A percentile compares a stretch with the other conserved stretches of the same genome.
These are phyloP conservation scores for Colletotrichum karsti DNA, from an alignment of 2,329 filamentous ascomycete species.

Conservation along the genomic window DNA sequence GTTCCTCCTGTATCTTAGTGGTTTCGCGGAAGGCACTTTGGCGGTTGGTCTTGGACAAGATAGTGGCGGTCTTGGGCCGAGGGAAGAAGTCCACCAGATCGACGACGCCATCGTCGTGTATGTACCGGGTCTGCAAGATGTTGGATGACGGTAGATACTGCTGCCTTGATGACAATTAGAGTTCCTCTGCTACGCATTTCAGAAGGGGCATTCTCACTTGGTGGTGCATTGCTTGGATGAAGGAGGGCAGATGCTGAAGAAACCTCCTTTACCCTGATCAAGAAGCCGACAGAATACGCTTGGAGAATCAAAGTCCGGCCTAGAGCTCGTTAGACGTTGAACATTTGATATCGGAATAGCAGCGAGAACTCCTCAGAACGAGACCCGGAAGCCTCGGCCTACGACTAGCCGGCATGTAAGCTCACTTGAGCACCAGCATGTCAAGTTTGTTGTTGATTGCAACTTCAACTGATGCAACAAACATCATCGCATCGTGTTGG, in stretches of 20 bases:
- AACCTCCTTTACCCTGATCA: conserved; percentile 78
- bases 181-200: too few species aligned
- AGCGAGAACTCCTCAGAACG: too few species aligned
- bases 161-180: conserved; percentile 49
- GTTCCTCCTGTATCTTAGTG: conserved; percentile 62
- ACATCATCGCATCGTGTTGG: too few species aligned
- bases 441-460: too few species aligned
- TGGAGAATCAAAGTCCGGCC: conserved; percentile 82
- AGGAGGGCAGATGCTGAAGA: conserved; percentile 73
- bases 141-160: conserved; percentile 80
- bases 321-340: conserved; percentile 35
- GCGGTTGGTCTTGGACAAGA: conserved; percentile 54
- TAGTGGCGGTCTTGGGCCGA: conserved; percentile 67
- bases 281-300: conserved; percentile 78
- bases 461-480: too few species aligned
- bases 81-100: conserved; percentile 82
- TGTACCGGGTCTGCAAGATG: conserved; percentile 80
- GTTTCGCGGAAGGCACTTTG: conserved; percentile 64
- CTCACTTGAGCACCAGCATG: too few species aligned
- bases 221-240: conserved; percentile 65
- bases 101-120: conserved; percentile 78
- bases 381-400: too few species aligned
- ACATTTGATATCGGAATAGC: neutral
- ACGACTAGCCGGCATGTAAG: too few species aligned
- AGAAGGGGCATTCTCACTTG: conserved; percentile 49